Base-by-base conservation (phyloP, 140 eudicot species). In the Artemisia princeps region DNA sequence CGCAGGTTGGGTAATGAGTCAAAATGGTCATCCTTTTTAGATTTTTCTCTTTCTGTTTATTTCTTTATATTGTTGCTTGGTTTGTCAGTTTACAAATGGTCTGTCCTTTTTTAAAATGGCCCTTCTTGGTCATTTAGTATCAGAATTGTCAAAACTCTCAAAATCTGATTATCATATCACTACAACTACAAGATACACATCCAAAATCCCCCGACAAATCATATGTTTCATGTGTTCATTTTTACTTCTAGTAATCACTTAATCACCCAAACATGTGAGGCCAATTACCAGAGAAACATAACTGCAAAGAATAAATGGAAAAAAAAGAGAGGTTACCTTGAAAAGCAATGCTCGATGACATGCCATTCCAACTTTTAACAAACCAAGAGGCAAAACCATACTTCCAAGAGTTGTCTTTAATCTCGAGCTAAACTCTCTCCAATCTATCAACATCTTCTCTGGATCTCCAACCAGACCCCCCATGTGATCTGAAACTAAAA, bases 321-420 rank as follows among this genome's bases (percentile, higher is more conserved):
- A 2, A 2, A 55, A 5, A 50, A 49, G 6, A 51, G 54, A 55
- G 19, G 6, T 37, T 85, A 92, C 98, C 98, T 88, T 92, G 63
- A 92, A 92, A 50, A 92, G 75, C 77, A 92, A 73, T 0, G 96
- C 95, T 56, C 98, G 92, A 77, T 92, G 98, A 66, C 95, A 82
- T 13, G 98, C 90, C 86, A 92, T 57, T 64, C 98, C 96, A 78
- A 86, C 63, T 16, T 81, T 86, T 65, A 92, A 71, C 16, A 88
- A 82, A 45, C 96, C 98, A 73, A 92, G 92, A 72, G 98, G 98
- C 81, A 92, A 76, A 65, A 92, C 95, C 87, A 88, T 77, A 86
- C 95, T 92, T 77, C 94, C 85, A 22, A 83, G 78, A 69, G 75
- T 80, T 55, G 70, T 67, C 79, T 77, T 92, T 45, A 92, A 64